Evolutionary conservation across 1,284 basidiomycete species (phyloP), one percentile per base, ranked within the genome.

Genomic region (Puccinia coronata): DNA sequence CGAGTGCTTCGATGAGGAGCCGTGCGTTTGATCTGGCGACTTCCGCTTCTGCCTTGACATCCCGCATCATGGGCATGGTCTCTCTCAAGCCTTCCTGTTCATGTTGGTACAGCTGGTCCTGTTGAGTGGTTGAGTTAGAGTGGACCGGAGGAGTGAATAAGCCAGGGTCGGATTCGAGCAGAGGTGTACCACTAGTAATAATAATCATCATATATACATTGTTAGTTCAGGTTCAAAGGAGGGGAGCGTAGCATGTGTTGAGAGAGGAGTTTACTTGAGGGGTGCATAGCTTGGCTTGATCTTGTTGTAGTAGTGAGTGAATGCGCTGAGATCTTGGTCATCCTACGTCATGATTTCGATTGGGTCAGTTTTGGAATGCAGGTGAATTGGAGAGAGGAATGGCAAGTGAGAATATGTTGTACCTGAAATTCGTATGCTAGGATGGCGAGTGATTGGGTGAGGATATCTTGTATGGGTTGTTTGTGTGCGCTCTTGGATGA

Each of bases 291-390:
- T 28, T 3, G 78, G 69, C 63, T 65, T 80, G 43, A 80, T 63
- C 28, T 80, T 72, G 57, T 80, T 80, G 31, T 80, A 80, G 31
- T 72, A 51, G 11, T 73, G 20, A 12, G 78, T 72, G 55, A 80
- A 73, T 73, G 31, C 70, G 18, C 28, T 14, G 12, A 80, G 34
- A 41, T 73, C 57, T 49, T 59, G 2, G 43, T 80, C 55, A 25
- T 73, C 41, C 78, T 80, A 34, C 25, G 87, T 20, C 96, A 84
- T 84, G 92, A 94, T 47, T 1, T 3, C 0, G 88, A 88, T 9
- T 94, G 94, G 5, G 96, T 87, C 25, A 96, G 86, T 25, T n/a
- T n/a, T n/a, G n/a, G n/a, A n/a, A n/a, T n/a, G n/a, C n/a, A 96
- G 91, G 34, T 96, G n/a, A 70, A 71, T 43, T 31, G n/a, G 8